A percentile compares a stretch with the other conserved stretches of the same genome.
These are phyloP conservation scores for Ustilago loliicola DNA, from an alignment of 1,284 basidiomycete genomes.

Conservation along the genomic window DNA sequence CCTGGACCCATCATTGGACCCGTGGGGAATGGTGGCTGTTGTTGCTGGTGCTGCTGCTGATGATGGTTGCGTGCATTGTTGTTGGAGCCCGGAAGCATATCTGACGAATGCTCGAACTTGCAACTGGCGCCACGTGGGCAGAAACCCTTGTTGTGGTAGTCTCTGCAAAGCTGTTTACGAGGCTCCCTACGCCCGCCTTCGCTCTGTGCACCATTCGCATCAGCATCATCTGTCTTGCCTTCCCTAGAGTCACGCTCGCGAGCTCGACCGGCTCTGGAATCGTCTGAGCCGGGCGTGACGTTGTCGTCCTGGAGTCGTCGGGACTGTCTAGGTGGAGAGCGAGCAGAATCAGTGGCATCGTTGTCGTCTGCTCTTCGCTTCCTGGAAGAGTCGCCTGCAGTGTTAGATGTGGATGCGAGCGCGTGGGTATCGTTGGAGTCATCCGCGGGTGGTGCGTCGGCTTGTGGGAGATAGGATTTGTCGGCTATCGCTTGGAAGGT, in stretches of 20 bases:
- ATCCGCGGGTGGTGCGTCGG: slow-evolving; percentile 19
- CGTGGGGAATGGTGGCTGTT: slow-evolving; percentile 39
- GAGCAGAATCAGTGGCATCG: slow-evolving; percentile 29
- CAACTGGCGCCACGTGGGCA: slow-evolving; percentile 90
- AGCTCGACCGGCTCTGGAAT: slow-evolving; percentile 20
- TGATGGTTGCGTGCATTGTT: slow-evolving; percentile 27
- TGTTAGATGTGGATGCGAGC: slow-evolving; percentile 21
- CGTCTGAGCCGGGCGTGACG: slow-evolving; percentile 21
- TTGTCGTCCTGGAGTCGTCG: slow-evolving; percentile 32
- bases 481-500: slow-evolving; percentile 79
- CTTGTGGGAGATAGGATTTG: slow-evolving; percentile 49
- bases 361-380: slow-evolving; percentile 59
- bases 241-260: slow-evolving; percentile 45
- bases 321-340: slow-evolving; percentile 48
- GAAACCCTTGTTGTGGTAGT: slow-evolving; percentile 74
- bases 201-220: slow-evolving; percentile 26
- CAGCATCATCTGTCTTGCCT: slow-evolving; percentile 18
- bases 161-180: slow-evolving; percentile 62
- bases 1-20: slow-evolving; percentile 41
- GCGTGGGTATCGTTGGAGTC: slow-evolving; percentile 16
- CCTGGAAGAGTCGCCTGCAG: slow-evolving; percentile 24
- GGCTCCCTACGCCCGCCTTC: slow-evolving; percentile 28
- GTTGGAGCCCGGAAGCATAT: slow-evolving; percentile 40
- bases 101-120: slow-evolving; percentile 82
- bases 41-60: slow-evolving; percentile 22